Conservation (phyloP, 352 stramenopile genomes). For the Phytophthora pseudosyringae region DNA sequence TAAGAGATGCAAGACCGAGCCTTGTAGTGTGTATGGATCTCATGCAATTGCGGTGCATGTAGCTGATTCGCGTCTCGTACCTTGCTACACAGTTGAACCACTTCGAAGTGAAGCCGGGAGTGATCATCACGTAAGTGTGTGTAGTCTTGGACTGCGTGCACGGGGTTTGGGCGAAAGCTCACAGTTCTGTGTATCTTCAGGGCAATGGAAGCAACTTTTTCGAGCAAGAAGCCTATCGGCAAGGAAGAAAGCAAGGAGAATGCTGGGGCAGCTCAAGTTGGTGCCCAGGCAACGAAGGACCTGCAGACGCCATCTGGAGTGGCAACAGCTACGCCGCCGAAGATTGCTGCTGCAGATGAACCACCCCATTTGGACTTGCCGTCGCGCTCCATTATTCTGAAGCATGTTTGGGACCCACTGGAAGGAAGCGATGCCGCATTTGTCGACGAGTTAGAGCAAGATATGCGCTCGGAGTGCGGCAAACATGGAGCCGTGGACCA, state of each 20-base stretch:
- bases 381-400: slow-evolving; percentile 67
- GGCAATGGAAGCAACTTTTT: slow-evolving; percentile 56
- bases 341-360: slow-evolving; percentile 1
- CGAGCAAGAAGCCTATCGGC: slow-evolving; percentile 32
- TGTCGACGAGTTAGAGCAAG: slow-evolving; percentile 79
- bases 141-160: background rate
- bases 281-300: background rate
- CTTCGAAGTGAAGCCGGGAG: slow-evolving; percentile 86
- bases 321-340: background rate
- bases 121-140: slow-evolving; percentile 76
- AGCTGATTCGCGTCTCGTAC: slow-evolving; percentile 40
- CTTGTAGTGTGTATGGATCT: slow-evolving; percentile 2
- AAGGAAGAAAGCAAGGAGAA: slow-evolving; percentile 16
- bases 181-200: slow-evolving; percentile 27
- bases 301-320: background rate
- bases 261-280: background rate
- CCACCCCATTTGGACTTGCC: slow-evolving; percentile 44
- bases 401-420: slow-evolving; percentile 69
- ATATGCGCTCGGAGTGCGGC: slow-evolving; percentile 76
- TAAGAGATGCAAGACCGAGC: background rate
- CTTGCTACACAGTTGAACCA: slow-evolving; percentile 62
- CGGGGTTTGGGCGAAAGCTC: background rate
- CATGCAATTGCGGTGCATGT: slow-evolving; percentile 10
- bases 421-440: slow-evolving; percentile 51
- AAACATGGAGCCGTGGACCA: slow-evolving; percentile 73